Percentiles rank a stretch among this genome's conserved stretches.
Evolutionary conservation across 148 eudicot species (phyloP).

Genomic region (Camellia lanceoleosa): DNA sequence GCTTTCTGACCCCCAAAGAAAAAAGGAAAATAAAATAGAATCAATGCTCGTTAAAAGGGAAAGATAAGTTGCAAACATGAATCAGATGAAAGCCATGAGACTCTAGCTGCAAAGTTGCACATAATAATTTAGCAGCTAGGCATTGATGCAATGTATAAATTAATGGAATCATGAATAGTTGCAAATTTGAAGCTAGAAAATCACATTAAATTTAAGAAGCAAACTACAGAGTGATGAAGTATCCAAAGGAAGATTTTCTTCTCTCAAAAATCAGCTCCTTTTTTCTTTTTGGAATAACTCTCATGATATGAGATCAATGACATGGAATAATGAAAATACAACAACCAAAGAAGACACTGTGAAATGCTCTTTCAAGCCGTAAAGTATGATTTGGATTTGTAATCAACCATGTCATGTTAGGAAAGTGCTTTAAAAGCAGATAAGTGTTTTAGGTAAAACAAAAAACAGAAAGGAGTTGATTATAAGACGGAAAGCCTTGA

Average conservation of each 20-base stretch:
- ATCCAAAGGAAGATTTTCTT: neutral
- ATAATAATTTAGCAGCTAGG: neutral
- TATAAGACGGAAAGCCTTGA: neutral
- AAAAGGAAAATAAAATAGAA: neutral
- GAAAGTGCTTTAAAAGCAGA: no score
- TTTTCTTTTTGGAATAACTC: no score
- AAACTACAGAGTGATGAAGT: neutral
- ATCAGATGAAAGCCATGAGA: neutral
- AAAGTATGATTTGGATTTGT: neutral
- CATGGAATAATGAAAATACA: neutral
- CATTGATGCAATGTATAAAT: no score
- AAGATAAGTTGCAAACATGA: neutral
- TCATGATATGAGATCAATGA: neutral
- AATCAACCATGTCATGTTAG: neutral
- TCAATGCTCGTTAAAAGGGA: neutral
- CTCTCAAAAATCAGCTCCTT: neutral
- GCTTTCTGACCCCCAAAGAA: neutral
- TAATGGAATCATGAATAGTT: neutral
- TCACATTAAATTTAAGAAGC: neutral
- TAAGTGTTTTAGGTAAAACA: no score
- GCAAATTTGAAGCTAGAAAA: neutral
- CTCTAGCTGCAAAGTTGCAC: conserved; percentile 4
- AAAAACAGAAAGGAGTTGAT: no score
- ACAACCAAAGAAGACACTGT: neutral
- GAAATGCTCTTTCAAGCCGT: neutral